These are phyloP conservation scores for Pythium monospermum DNA, from an alignment of 352 stramenopile genomes.

Conservation along the genomic window DNA sequence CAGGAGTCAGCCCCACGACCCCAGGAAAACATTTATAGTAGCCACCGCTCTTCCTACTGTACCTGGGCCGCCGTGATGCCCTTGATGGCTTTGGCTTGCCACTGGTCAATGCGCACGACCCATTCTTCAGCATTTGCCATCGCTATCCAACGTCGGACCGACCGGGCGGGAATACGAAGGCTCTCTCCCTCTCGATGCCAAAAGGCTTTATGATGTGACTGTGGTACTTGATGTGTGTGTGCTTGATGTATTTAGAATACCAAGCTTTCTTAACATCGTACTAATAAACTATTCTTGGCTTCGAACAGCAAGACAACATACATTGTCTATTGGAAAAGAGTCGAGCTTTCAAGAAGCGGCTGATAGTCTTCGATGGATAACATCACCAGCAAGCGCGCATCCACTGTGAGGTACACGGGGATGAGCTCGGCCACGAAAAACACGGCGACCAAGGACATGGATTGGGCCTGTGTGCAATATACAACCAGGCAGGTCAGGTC, in stretches of 20 bases:
- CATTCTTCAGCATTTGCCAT: conserved; percentile 11
- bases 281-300: background rate
- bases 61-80: conserved; percentile 10
- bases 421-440: conserved; percentile 76
- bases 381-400: conserved; percentile 69
- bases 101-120: conserved; percentile 12
- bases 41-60: background rate
- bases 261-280: background rate
- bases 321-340: conserved; percentile 38
- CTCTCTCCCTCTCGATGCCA: too few species aligned
- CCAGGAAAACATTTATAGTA: too few species aligned
- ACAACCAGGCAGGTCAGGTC: background rate
- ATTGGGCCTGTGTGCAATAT: conserved; percentile 43
- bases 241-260: too few species aligned
- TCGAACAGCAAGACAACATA: background rate
- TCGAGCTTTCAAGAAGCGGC: conserved; percentile 53
- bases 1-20: conserved; percentile 9
- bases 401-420: conserved; percentile 75
- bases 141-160: too few species aligned
- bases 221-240: too few species aligned
- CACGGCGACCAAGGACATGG: conserved; percentile 77
- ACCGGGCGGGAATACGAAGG: too few species aligned
- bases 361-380: conserved; percentile 81
- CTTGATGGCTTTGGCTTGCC: conserved; percentile 1
- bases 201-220: too few species aligned